Conservation (phyloP, 805 yeast genomes). For the Phaffomyces thermotolerans region DNA sequence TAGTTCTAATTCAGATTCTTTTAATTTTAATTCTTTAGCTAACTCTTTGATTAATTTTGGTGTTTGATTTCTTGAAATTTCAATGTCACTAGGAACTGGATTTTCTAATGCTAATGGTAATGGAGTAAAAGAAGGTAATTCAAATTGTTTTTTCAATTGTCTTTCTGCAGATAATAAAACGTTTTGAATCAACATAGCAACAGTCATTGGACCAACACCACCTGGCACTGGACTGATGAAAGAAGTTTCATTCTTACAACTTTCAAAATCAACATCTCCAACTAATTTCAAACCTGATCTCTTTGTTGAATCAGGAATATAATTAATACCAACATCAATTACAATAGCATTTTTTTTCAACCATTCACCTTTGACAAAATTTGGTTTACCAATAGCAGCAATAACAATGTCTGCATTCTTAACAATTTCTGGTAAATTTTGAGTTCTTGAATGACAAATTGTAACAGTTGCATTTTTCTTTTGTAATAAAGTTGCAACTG, state of each 20-base stretch:
- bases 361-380: constrained; percentile 82
- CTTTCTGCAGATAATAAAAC: constrained; percentile 73
- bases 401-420: constrained; percentile 78
- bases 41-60: constrained; percentile 76
- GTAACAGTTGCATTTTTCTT: constrained; percentile 80
- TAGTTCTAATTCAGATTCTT: constrained; percentile 72
- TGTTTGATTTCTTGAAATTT: constrained; percentile 77
- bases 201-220: constrained; percentile 99
- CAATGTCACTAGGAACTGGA: constrained; percentile 91
- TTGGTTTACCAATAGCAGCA: constrained; percentile 86
- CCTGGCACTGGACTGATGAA: constrained; percentile 96
- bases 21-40: constrained; percentile 78
- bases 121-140: constrained; percentile 21
- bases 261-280: constrained; percentile 88
- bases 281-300: constrained; percentile 78
- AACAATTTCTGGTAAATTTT: constrained; percentile 50
- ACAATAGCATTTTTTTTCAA: constrained; percentile 79
- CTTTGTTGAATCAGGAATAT: constrained; percentile 64
- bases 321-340: constrained; percentile 93
- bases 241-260: constrained; percentile 55
- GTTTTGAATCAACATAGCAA: constrained; percentile 86
- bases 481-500: constrained; percentile 78
- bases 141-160: constrained; percentile 4
- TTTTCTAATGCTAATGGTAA: constrained; percentile 43
- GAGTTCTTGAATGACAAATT: constrained; percentile 69